Evolutionary conservation across 225 moss, liverwort and hornwort species (phyloP).

Genomic region (Marchantia polymorpha): DNA sequence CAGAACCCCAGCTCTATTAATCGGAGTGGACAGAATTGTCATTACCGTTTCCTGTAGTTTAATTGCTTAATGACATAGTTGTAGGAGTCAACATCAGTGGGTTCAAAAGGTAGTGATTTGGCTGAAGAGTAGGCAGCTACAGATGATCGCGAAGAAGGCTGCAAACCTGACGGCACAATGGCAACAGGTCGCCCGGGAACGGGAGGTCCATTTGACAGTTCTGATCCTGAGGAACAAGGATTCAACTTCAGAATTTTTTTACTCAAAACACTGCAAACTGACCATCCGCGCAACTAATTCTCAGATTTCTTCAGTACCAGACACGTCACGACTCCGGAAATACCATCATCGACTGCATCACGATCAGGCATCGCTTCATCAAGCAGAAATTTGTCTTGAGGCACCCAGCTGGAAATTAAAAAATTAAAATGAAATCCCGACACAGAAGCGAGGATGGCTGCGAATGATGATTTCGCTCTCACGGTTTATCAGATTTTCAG

Average conservation of each 20-base stretch:
- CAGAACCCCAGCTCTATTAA: neutral
- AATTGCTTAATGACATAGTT: constrained; percentile 26
- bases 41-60: constrained; percentile 28
- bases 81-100: constrained; percentile 28
- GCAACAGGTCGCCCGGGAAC: neutral
- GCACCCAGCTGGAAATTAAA: too few relatives aligned
- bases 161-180: constrained; percentile 4
- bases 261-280: neutral
- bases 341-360: neutral
- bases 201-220: neutral
- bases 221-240: constrained; percentile 21
- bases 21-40: neutral
- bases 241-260: neutral
- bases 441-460: too few relatives aligned
- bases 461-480: neutral
- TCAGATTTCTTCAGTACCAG: neutral
- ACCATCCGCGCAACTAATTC: neutral
- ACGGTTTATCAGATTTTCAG: neutral
- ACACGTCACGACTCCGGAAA: too few relatives aligned
- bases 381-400: too few relatives aligned
- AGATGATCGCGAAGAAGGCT: constrained; percentile 16
- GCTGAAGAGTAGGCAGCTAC: constrained; percentile 21
- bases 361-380: neutral
- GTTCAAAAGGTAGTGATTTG: neutral
- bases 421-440: too few relatives aligned